phyloP scores from a whole-genome alignment of 306 rosid genomes.

The Rosa lucieae region DNA sequence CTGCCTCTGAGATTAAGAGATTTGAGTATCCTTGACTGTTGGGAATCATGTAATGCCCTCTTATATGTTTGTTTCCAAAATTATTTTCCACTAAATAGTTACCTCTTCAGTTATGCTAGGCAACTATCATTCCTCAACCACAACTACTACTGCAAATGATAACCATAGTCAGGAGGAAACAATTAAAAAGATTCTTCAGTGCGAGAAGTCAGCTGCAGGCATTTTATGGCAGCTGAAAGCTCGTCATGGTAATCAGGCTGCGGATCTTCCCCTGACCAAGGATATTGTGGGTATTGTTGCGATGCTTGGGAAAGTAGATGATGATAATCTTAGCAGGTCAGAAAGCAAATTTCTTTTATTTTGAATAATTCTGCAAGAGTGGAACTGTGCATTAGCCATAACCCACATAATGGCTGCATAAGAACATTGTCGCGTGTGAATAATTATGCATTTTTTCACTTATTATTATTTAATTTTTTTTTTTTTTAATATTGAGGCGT shows the following conservation, averaged over 20 bases:
- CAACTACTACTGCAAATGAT: conserved; percentile 34
- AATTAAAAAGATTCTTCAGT: conserved; percentile 50
- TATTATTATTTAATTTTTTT: too few relatives aligned
- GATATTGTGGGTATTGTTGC: conserved; percentile 84
- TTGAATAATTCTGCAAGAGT: conserved; percentile 10
- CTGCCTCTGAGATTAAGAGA: neutral
- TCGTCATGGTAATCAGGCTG: conserved; percentile 51
- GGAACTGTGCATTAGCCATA: conserved; percentile 9
- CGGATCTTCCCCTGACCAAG: conserved; percentile 43
- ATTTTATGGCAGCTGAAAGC: conserved; percentile 56
- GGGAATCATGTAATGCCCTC: neutral
- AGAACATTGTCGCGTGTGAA: neutral
- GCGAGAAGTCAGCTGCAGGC: conserved; percentile 73
- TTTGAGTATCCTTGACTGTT: neutral
- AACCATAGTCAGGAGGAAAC: conserved; percentile 55
- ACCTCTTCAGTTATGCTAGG: conserved; percentile 44
- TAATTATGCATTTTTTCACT: neutral
- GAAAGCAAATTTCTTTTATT: conserved; percentile 6
- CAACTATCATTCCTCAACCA: conserved; percentile 48
- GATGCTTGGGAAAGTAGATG: conserved; percentile 61
- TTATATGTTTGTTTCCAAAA: conserved; percentile 7
- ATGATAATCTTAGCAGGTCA: conserved; percentile 72
- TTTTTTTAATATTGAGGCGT: neutral
- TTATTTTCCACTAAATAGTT: conserved; percentile 22
- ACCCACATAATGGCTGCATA: conserved; percentile 5